These are phyloP conservation scores for Farysia itapuensis DNA, from an alignment of 1,284 basidiomycete species.

Conservation along the genomic window DNA sequence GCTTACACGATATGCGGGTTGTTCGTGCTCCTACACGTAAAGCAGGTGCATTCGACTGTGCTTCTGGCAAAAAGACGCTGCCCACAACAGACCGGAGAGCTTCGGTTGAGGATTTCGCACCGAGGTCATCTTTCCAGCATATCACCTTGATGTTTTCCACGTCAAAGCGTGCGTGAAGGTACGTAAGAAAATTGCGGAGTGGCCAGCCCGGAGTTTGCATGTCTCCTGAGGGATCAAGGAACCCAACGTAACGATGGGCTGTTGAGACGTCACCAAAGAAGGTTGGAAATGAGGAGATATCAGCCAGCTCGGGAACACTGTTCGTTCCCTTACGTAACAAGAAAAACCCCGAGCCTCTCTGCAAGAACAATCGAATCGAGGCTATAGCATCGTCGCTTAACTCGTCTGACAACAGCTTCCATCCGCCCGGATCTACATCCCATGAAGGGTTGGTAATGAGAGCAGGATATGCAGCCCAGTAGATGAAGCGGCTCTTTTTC, in stretches of 20 bases:
- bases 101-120: not conserved
- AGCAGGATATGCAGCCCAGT: constrained; percentile 97
- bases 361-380: constrained; percentile 5
- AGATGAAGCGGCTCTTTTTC: constrained; percentile 95
- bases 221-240: constrained; percentile 83
- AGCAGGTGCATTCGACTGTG: not conserved
- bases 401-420: constrained; percentile 4
- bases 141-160: constrained; percentile 64
- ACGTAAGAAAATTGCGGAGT: constrained; percentile 81
- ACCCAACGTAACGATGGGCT: constrained; percentile 60
- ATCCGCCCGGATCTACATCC: constrained; percentile 64
- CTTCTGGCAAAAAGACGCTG: constrained; percentile 6
- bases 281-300: constrained; percentile 13
- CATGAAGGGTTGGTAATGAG: constrained; percentile 65
- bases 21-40: constrained; percentile 1
- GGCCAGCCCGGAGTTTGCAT: constrained; percentile 86
- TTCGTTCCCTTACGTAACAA: constrained; percentile 6
- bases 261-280: constrained; percentile 65
- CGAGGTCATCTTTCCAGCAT: constrained; percentile 50
- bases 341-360: constrained; percentile 27
- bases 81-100: constrained; percentile 11
- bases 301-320: constrained; percentile 2
- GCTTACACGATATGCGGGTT: constrained; percentile 10
- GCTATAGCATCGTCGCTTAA: constrained; percentile 1
- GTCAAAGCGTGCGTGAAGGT: constrained; percentile 62